A percentile compares a stretch with the other conserved stretches of the same genome.
These are phyloP conservation scores for Glycine latifolia DNA, from an alignment of 306 rosid species.

Conservation along the genomic window DNA sequence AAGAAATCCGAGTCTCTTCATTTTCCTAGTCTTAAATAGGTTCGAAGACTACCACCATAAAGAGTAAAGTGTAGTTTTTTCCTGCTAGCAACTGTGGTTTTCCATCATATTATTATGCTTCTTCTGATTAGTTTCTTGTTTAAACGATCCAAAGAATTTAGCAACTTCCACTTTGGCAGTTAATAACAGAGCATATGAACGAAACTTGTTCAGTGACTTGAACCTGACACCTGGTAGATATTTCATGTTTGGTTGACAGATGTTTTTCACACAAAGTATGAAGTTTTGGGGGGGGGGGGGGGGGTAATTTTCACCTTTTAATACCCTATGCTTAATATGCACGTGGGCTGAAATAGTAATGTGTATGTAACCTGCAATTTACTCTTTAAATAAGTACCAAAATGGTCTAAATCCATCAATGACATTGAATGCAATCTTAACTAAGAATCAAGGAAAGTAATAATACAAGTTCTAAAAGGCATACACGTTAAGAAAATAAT, in stretches of 20 bases:
- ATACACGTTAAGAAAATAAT: background rate
- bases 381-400: slow-evolving; percentile 14
- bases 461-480: slow-evolving; percentile 26
- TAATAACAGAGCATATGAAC: slow-evolving; percentile 23
- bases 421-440: slow-evolving; percentile 22
- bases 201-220: slow-evolving; percentile 6
- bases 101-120: slow-evolving; percentile 12
- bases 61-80: slow-evolving; percentile 23
- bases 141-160: slow-evolving; percentile 31
- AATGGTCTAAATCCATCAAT: slow-evolving; percentile 24
- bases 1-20: slow-evolving; percentile 31
- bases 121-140: slow-evolving; percentile 19
- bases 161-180: slow-evolving; percentile 4
- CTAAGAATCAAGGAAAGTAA: slow-evolving; percentile 35
- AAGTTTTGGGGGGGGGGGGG: background rate
- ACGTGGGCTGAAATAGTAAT: background rate
- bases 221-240: slow-evolving; percentile 24
- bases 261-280: background rate
- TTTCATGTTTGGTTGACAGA: slow-evolving; percentile 3
- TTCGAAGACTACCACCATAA: background rate
- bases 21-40: slow-evolving; percentile 23
- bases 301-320: slow-evolving; percentile 13
- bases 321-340: slow-evolving; percentile 20
- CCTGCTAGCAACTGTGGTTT: slow-evolving; percentile 12
- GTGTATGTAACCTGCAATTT: slow-evolving; percentile 16